These are phyloP conservation scores for Toxicodendron radicans DNA, from an alignment of 345 rosid genomes.

Conservation along the genomic window DNA sequence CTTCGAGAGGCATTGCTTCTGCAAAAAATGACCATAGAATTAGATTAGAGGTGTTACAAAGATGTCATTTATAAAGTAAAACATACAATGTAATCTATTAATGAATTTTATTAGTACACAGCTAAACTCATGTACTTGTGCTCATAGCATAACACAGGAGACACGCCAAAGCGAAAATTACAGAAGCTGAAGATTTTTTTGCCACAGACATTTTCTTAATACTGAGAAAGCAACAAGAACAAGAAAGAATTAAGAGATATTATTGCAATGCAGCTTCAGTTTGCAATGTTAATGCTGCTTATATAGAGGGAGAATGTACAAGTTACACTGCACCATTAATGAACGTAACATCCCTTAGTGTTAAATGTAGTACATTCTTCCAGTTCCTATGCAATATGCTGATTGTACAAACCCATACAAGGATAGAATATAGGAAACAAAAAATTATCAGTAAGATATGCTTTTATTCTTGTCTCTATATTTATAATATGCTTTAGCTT, in stretches of 20 bases:
- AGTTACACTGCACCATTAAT: neutral
- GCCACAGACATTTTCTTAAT: neutral
- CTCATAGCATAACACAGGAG: constrained; percentile 8
- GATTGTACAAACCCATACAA: too few relatives aligned
- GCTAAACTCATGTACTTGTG: neutral
- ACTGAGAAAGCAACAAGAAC: neutral
- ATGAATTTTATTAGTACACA: too few relatives aligned
- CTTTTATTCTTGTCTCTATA: neutral
- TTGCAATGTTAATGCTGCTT: neutral
- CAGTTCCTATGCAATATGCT: too few relatives aligned
- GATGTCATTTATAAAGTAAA: neutral
- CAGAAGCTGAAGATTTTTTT: neutral
- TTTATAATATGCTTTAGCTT: neutral
- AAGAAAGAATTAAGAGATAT: neutral
- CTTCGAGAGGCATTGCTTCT: neutral
- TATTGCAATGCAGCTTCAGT: neutral
- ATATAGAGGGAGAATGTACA: neutral
- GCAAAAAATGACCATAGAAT: neutral
- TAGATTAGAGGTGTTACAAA: neutral
- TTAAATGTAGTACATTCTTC: too few relatives aligned
- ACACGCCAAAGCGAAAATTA: neutral
- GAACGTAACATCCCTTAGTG: too few relatives aligned
- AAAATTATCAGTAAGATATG: neutral
- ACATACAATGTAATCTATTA: neutral
- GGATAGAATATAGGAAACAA: neutral